A percentile compares a stretch with the other conserved stretches of the same genome.
Evolutionary conservation across 2,329 filamentous ascomycete genomes (phyloP).

Genomic region (Chaetomium strumarium): DNA sequence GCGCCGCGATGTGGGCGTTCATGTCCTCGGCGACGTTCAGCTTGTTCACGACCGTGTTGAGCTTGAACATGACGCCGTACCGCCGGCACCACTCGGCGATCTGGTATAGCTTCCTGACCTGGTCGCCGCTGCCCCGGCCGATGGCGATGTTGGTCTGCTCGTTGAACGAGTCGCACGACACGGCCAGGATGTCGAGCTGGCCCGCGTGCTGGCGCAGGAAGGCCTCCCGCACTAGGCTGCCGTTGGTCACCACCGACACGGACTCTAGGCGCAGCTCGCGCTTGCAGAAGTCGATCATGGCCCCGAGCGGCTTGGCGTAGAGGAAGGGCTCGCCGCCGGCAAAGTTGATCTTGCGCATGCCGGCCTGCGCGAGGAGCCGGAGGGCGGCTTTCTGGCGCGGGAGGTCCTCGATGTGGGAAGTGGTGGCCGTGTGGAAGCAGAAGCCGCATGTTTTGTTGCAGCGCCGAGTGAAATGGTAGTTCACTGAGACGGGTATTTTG

Average conservation of each 20-base stretch:
- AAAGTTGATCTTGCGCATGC: constrained; percentile 18
- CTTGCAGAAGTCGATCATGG: constrained; percentile 44
- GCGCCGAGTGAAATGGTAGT: constrained; percentile 19
- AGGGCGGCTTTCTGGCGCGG: constrained; percentile 40
- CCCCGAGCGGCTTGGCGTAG: constrained; percentile 31
- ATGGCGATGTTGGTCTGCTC: constrained; percentile 45
- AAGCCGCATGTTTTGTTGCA: constrained; percentile 38
- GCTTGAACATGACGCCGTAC: constrained; percentile 48
- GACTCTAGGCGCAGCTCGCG: constrained; percentile 42
- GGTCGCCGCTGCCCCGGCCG: constrained; percentile 43
- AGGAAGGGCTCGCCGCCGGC: constrained; percentile 34
- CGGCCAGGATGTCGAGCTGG: constrained; percentile 49
- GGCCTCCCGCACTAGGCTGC: constrained; percentile 38
- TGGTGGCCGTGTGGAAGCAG: constrained; percentile 52
- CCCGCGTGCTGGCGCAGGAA: constrained; percentile 38
- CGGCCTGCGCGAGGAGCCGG: constrained; percentile 40
- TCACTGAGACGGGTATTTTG: constrained; percentile 19
- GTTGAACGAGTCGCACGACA: constrained; percentile 51
- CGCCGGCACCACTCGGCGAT: constrained; percentile 41
- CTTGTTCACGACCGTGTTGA: constrained; percentile 49
- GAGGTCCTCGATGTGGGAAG: constrained; percentile 37
- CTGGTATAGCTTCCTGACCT: constrained; percentile 38
- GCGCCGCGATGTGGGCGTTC: constrained; percentile 32
- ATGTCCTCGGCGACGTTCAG: constrained; percentile 48
- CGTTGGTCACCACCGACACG: constrained; percentile 50